Conservation (phyloP, 164 flowering plant genomes). For the Macadamia tetraphylla region DNA sequence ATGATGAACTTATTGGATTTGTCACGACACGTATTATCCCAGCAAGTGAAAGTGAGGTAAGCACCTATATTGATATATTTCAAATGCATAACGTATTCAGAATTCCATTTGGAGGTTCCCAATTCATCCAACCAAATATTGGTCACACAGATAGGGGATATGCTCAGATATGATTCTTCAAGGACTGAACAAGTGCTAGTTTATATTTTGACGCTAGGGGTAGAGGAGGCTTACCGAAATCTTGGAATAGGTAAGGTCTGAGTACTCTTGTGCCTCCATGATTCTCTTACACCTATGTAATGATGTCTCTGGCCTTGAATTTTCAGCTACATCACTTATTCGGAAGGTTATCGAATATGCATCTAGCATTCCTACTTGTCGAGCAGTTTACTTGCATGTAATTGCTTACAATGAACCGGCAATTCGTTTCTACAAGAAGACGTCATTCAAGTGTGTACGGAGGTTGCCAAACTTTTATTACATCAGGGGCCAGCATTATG, state of each 20-base stretch:
- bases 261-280: conserved; percentile 1
- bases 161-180: conserved; percentile 53
- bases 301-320: conserved; percentile 10
- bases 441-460: conserved; percentile 73
- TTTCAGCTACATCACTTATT: conserved; percentile 72
- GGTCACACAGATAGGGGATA: conserved; percentile 63
- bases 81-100: not conserved
- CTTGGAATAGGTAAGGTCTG: conserved; percentile 64
- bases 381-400: conserved; percentile 90
- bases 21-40: conserved; percentile 71
- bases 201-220: conserved; percentile 90
- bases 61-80: conserved; percentile 7
- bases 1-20: conserved; percentile 91
- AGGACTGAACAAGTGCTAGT: conserved; percentile 60
- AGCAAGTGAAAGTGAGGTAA: conserved; percentile 88
- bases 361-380: conserved; percentile 54
- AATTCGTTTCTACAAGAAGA: conserved; percentile 73
- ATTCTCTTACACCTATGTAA: not conserved
- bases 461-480: conserved; percentile 65
- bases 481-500: conserved; percentile 76
- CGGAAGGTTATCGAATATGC: conserved; percentile 81
- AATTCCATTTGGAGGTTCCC: not conserved
- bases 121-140: conserved; percentile 6
- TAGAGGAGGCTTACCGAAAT: conserved; percentile 73
- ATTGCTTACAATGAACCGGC: conserved; percentile 84